phyloP scores from a whole-genome alignment of 257 asterid genomes.

The Nicotiana noctiflora region DNA sequence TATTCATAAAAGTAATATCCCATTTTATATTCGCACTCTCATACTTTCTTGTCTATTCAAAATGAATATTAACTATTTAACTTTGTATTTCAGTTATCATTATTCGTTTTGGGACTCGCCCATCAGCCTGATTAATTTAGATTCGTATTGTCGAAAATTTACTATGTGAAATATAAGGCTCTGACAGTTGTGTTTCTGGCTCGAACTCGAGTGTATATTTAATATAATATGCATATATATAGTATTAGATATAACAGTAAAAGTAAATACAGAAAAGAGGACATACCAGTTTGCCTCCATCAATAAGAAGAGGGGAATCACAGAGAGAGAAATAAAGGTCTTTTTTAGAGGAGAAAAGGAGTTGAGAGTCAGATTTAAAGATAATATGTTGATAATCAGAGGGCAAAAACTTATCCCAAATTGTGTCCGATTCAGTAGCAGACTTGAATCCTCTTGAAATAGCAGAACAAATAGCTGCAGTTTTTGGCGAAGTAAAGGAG shows the following conservation, averaged over 20 bases:
- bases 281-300: constrained; percentile 30
- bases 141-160: background rate
- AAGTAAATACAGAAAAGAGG: background rate
- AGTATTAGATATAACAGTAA: too few relatives aligned
- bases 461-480: constrained; percentile 28
- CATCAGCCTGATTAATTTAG: background rate
- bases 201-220: background rate
- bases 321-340: constrained; percentile 30
- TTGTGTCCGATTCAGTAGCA: constrained; percentile 22
- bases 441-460: constrained; percentile 30
- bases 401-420: constrained; percentile 27
- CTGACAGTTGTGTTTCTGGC: too few relatives aligned
- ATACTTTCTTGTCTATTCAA: background rate
- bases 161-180: too few relatives aligned
- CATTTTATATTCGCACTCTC: background rate
- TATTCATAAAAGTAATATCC: background rate
- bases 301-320: constrained; percentile 24
- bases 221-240: too few relatives aligned
- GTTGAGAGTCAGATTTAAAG: constrained; percentile 19
- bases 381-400: constrained; percentile 20
- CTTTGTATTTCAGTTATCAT: background rate
- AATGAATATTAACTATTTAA: background rate
- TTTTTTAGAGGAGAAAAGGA: constrained; percentile 18
- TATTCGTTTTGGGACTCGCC: too few relatives aligned
- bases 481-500: constrained; percentile 38